Evolutionary conservation across 192 early-diverging fungal genomes (phyloP).

Genomic region (Backusella tarrabulga): DNA sequence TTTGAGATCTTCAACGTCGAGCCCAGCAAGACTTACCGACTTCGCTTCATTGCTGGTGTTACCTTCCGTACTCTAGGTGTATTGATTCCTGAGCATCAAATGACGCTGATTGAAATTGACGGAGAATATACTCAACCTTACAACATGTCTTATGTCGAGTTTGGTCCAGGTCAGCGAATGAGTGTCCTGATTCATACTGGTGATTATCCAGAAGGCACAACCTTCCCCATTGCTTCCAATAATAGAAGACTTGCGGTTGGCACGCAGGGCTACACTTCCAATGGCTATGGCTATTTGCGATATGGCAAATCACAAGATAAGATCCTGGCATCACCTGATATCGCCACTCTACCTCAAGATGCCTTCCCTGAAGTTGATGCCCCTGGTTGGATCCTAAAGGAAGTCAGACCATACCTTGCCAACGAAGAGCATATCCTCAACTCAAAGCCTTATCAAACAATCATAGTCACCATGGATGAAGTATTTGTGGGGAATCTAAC

Average conservation of each 20-base stretch:
- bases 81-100: constrained; percentile 42
- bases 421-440: not conserved
- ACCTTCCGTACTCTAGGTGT: constrained; percentile 40
- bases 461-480: not conserved
- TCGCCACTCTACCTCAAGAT: not conserved
- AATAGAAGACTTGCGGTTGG: not conserved
- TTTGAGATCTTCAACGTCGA: constrained; percentile 19
- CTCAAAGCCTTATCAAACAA: not conserved
- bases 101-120: constrained; percentile 51
- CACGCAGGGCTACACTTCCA: not conserved
- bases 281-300: constrained; percentile 21
- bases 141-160: constrained; percentile 29
- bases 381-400: not conserved
- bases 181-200: constrained; percentile 38
- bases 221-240: not conserved
- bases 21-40: constrained; percentile 24
- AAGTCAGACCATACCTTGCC: not conserved
- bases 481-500: not conserved
- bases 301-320: not conserved
- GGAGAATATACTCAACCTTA: constrained; percentile 42
- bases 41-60: constrained; percentile 40
- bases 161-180: constrained; percentile 46
- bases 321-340: not conserved
- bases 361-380: not conserved
- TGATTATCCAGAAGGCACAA: constrained; percentile 19